phyloP scores from a whole-genome alignment of 495 filamentous ascomycete genomes.

The Aspergillus cavernicola region DNA sequence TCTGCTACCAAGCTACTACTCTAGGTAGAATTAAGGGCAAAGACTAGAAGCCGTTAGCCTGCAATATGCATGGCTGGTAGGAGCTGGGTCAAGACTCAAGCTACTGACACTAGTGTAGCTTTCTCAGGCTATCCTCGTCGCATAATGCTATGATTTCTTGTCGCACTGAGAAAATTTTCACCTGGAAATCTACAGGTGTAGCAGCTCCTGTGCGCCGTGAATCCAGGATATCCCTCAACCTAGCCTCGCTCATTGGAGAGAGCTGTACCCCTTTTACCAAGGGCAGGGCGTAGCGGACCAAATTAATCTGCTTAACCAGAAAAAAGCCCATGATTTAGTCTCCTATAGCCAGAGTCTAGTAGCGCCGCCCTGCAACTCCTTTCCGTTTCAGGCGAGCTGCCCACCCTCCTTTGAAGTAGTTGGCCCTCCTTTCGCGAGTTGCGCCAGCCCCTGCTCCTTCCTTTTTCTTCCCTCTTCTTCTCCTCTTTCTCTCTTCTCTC shows the following conservation, averaged over 20 bases:
- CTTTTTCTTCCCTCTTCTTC: conserved; percentile 16
- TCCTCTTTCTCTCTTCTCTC: conserved; percentile 16
- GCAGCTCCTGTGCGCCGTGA: too few species aligned
- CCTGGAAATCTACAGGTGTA: too few species aligned
- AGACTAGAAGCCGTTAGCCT: too few species aligned
- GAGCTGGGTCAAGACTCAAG: too few species aligned
- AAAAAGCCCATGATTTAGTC: not conserved
- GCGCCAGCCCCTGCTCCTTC: conserved; percentile 25
- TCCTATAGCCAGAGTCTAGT: conserved; percentile 17
- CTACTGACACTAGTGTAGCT: too few species aligned
- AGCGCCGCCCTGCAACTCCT: conserved; percentile 44
- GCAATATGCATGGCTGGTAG: too few species aligned
- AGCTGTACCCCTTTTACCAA: not conserved
- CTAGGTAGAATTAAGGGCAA: too few species aligned
- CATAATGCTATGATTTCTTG: too few species aligned
- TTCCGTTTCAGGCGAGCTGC: conserved; percentile 29
- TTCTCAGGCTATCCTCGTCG: too few species aligned
- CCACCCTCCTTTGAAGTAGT: conserved; percentile 11
- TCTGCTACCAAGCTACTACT: too few species aligned
- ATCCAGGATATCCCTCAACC: not conserved
- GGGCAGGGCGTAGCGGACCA: not conserved
- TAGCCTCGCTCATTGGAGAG: not conserved
- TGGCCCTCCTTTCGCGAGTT: conserved; percentile 20
- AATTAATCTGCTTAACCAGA: conserved; percentile 1
- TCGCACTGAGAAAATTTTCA: too few species aligned